Percentiles rank a stretch among this genome's conserved stretches.
Conservation (phyloP, 192 early-diverging fungal genomes). For the Radiomyces spectabilis region DNA sequence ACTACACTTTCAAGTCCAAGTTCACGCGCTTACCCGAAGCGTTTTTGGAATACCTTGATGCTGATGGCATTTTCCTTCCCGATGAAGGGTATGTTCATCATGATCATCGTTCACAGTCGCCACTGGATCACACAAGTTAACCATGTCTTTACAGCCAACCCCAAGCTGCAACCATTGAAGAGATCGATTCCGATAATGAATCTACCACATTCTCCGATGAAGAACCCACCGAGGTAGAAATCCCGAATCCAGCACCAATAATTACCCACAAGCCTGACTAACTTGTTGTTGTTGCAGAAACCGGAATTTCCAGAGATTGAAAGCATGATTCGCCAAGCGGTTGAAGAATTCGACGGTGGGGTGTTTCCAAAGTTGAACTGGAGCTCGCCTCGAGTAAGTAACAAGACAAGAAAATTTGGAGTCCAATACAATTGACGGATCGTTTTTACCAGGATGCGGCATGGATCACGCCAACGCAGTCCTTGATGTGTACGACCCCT, state of each 20-base stretch:
- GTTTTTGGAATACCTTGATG: slow-evolving; percentile 79
- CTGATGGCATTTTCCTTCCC: slow-evolving; percentile 84
- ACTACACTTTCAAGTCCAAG: slow-evolving; percentile 61
- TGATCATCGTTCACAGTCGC: too few species aligned
- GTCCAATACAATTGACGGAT: background rate
- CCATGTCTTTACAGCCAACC: slow-evolving; percentile 16
- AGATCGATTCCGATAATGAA: slow-evolving; percentile 26
- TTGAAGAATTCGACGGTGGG: slow-evolving; percentile 66
- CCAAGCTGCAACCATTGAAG: slow-evolving; percentile 18
- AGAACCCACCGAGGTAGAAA: slow-evolving; percentile 10
- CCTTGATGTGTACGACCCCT: slow-evolving; percentile 66
- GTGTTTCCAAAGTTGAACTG: slow-evolving; percentile 96
- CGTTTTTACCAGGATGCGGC: slow-evolving; percentile 59
- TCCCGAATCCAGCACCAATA: background rate
- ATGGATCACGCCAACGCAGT: slow-evolving; percentile 80
- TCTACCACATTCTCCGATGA: slow-evolving; percentile 15
- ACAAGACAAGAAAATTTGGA: background rate
- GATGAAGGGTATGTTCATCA: slow-evolving; percentile 42
- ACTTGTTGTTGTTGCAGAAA: slow-evolving; percentile 4
- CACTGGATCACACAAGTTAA: too few species aligned
- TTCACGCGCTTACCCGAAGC: slow-evolving; percentile 67
- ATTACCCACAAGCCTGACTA: background rate
- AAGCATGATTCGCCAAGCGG: slow-evolving; percentile 47
- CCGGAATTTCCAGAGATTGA: slow-evolving; percentile 65
- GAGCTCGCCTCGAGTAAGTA: slow-evolving; percentile 76